Base-by-base conservation (phyloP, 2,329 filamentous ascomycete species). In the Lachnellula willkommii region DNA sequence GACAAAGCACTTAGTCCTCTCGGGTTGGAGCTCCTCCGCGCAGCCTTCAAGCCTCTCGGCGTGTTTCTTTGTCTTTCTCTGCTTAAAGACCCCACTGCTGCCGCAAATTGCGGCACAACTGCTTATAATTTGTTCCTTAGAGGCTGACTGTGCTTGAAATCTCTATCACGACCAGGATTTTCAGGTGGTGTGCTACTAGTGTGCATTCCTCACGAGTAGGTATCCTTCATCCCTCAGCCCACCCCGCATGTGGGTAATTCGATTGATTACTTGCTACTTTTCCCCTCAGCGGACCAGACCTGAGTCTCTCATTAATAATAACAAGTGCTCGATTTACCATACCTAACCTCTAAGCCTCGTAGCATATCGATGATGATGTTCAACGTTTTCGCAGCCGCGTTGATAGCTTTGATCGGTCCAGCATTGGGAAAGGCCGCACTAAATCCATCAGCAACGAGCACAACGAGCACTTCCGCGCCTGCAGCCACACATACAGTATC, bases 401-500 rank as follows among this genome's bases (percentile, higher is more conserved):
- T 53, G 45, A 42, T 55, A 37, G 45, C 49, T 15, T 53, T 65
- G 24, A 12, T 64, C 47, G 59, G 43, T 40, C 40, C 20, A 49
- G 39, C 9, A 49, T 22, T 45, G 24, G 36, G 8, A 28, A 14
- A 20, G 8, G 14, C 2, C 40, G 24, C 52, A 24, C 8, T 5
- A 4, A 5, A 3, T 20, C 11, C 43, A 24, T 28, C 60, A 14
- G 60, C 57, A 6, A 61, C 49, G 11, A 61, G 60, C 17, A 60
- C 63, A 6, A 61, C 49, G 11, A 61, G 60, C 17, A 60, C 63
- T 5, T 60, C 53, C 14, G 56, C 64, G 11, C 54, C 65, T 2
- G 56, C 46, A 42, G 42, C 63, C 12, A 70, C 68, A 15, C 57
- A 67, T 53, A 63, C 67, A 6, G 56, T 70, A 4, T 59, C 64